A percentile compares a stretch with the other conserved stretches of the same genome.
phyloP scores from a whole-genome alignment of 2,329 filamentous ascomycete genomes.

The Dryadomyces quercus-mongolicae region DNA sequence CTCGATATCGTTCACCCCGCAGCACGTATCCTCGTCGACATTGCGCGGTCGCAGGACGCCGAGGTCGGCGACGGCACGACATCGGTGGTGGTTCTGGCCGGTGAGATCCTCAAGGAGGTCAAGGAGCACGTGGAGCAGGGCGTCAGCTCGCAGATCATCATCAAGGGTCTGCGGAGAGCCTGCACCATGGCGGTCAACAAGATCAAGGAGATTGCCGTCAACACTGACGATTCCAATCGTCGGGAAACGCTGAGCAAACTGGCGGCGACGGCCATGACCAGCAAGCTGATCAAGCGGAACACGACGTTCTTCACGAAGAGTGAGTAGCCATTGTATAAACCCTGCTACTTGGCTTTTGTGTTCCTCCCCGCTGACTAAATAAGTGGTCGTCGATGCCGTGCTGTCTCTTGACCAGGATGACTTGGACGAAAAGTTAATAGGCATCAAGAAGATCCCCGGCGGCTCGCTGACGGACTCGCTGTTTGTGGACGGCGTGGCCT shows the following conservation, averaged over 20 bases:
- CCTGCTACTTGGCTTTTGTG: neutral
- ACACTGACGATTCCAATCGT: conserved; percentile 69
- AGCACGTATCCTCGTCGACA: conserved; percentile 93
- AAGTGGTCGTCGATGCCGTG: conserved; percentile 93
- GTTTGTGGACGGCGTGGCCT: conserved; percentile 95
- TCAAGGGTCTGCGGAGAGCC: conserved; percentile 86
- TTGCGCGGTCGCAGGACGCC: conserved; percentile 95
- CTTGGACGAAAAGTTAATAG: conserved; percentile 94
- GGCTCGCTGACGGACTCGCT: conserved; percentile 92
- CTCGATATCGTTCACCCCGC: conserved; percentile 98
- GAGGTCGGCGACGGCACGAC: conserved; percentile 98
- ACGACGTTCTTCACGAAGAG: conserved; percentile 96
- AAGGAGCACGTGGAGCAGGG: conserved; percentile 95
- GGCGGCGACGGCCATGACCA: conserved; percentile 95
- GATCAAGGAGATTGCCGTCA: conserved; percentile 92
- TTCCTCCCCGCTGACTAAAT: conserved; percentile 23
- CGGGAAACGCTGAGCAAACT: conserved; percentile 82
- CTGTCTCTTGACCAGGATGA: conserved; percentile 92
- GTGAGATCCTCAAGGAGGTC: conserved; percentile 93
- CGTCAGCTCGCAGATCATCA: conserved; percentile 92
- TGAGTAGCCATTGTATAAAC: conserved; percentile 27
- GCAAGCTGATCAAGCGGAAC: conserved; percentile 97
- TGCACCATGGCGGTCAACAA: conserved; percentile 92
- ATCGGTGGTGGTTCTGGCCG: conserved; percentile 92
- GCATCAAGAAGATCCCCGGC: conserved; percentile 95